Percentiles rank a stretch among this genome's conserved stretches.
Evolutionary conservation across 2,329 filamentous ascomycete species (phyloP).

Genomic region (Colletotrichum spaethianum): DNA sequence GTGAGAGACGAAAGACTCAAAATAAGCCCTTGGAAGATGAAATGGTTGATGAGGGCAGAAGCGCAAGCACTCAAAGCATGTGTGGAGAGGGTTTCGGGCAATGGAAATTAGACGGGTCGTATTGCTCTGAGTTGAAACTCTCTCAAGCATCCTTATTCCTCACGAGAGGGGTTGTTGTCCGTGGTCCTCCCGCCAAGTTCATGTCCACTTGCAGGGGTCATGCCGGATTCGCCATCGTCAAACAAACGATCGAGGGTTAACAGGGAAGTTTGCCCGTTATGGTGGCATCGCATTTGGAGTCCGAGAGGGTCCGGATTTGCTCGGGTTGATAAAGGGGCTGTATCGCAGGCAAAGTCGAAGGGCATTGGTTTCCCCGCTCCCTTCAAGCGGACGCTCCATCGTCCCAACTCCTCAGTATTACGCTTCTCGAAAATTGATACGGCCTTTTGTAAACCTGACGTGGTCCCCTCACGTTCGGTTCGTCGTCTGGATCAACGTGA

Average conservation of each 20-base stretch:
- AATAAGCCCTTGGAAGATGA: too few relatives aligned
- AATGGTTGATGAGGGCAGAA: background rate
- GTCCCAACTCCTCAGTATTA: background rate
- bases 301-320: background rate
- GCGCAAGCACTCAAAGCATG: constrained; percentile 19
- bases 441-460: background rate
- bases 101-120: constrained; percentile 4
- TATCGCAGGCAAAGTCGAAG: background rate
- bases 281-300: constrained; percentile 21
- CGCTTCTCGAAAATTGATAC: background rate
- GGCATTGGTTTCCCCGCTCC: background rate
- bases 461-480: constrained; percentile 15
- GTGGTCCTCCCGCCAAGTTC: background rate
- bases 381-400: background rate
- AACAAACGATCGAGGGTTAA: background rate
- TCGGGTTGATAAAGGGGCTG: constrained; percentile 12
- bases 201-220: constrained; percentile 17
- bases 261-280: background rate
- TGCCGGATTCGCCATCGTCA: background rate
- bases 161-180: background rate
- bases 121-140: constrained; percentile 11
- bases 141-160: constrained; percentile 3
- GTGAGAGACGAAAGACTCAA: too few relatives aligned
- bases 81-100: background rate
- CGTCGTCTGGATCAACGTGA: constrained; percentile 28